Base-by-base conservation (phyloP, 345 rosid genomes). In the Triadica sebifera region DNA sequence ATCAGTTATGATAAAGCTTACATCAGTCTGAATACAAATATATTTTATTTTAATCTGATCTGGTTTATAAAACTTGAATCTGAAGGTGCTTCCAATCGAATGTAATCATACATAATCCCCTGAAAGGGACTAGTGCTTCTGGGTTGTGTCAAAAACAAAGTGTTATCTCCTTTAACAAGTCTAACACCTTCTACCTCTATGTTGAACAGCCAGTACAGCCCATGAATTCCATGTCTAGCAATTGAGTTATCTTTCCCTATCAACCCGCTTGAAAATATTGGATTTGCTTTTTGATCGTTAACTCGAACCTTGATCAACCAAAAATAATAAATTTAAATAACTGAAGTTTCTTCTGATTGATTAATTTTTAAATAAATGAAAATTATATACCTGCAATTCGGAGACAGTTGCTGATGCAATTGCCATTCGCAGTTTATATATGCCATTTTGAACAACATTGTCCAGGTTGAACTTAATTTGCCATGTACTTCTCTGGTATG, bases 181-280 rank as follows among this genome's bases (percentile, higher is more conserved):
- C 67, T 57, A 71, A 45, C 65, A 16, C 76, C 76, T 17, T 60
- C 59, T 37, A 77, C 61, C 1, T 47, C 46, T 8, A 77, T 15
- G 19, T 41, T 57, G 61, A 71, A 77, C 1, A 77, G 60, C 80
- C 80, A 77, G 6, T 77, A 77, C 7, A 77, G 76, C 11, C 80
- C 80, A 71, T 72, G 76, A 57, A 77, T 71, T 46, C 80, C 80
- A 77, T 77, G 80, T 39, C 80, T 71, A 38, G 80, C 80, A 4
- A 77, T 71, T 6, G 80, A 71, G 53, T 77, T 77, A 24, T 77
- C 80, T 57, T 55, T 77, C 43, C 80, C 80, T 52, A 77, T 77
- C 60, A 77, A 4, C 25, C 80, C 76, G 6, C 72, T 77, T 12
- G 76, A 17, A 22, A 77, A 77, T 61, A 77, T 6, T 19, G 71